phyloP scores from a whole-genome alignment of 2,329 filamentous ascomycete genomes.

The Claviceps paspali region DNA sequence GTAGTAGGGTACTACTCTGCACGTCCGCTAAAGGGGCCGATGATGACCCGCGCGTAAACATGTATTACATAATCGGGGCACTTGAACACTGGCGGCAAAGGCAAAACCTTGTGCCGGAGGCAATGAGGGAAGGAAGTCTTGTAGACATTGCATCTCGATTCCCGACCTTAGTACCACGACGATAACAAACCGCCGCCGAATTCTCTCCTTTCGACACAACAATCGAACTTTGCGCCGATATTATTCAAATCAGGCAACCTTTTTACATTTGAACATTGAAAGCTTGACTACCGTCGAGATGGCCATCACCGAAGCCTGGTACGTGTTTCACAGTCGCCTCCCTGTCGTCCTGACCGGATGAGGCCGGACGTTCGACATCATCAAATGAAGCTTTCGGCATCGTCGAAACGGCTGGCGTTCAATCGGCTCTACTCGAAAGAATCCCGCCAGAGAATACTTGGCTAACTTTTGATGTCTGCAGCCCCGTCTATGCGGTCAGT shows the following conservation, averaged over 20 bases:
- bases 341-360: slow-evolving; percentile 16
- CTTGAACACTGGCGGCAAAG: slow-evolving; percentile 20
- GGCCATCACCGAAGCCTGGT: slow-evolving; percentile 64
- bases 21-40: background rate
- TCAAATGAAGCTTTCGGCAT: slow-evolving; percentile 17
- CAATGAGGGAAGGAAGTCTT: slow-evolving; percentile 24
- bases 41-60: background rate
- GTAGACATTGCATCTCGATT: slow-evolving; percentile 16
- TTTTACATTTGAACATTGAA: slow-evolving; percentile 7
- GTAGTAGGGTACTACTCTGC: too few species aligned
- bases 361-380: slow-evolving; percentile 10
- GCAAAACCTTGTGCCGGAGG: too few species aligned
- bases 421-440: background rate
- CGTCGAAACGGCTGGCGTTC: slow-evolving; percentile 5
- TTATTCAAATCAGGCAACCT: slow-evolving; percentile 1
- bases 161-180: slow-evolving; percentile 10
- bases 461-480: slow-evolving; percentile 35
- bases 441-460: slow-evolving; percentile 7
- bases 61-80: slow-evolving; percentile 4
- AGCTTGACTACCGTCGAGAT: slow-evolving; percentile 39
- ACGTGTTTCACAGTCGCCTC: slow-evolving; percentile 30
- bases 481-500: slow-evolving; percentile 99
- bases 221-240: slow-evolving; percentile 2
- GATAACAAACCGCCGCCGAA: slow-evolving; percentile 12
- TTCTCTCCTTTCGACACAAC: slow-evolving; percentile 8